Conservation (phyloP, 345 rosid genomes). For the Eucalyptus lansdowneana region DNA sequence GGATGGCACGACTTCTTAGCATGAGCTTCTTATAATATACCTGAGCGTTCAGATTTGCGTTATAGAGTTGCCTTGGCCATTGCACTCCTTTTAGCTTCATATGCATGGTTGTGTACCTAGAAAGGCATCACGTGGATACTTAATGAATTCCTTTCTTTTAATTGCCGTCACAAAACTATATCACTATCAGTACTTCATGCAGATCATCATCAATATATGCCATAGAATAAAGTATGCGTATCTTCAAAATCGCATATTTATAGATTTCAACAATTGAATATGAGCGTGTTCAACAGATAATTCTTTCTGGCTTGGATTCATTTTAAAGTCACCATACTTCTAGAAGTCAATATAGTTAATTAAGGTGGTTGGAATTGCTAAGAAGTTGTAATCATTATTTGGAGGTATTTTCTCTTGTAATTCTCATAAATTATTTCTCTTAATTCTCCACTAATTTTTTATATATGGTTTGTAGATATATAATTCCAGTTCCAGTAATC, state of each 20-base stretch:
- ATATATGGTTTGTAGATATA: slow-evolving; percentile 39
- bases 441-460: neutral
- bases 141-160: neutral
- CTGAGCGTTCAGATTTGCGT: neutral
- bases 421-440: neutral
- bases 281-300: neutral
- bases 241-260: neutral
- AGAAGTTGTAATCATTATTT: neutral
- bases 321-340: neutral
- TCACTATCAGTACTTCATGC: neutral
- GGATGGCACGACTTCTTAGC: neutral
- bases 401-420: neutral
- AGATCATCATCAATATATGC: neutral
- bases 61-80: neutral
- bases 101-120: neutral
- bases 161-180: neutral
- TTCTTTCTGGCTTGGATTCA: neutral
- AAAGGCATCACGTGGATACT: neutral
- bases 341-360: neutral
- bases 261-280: neutral
- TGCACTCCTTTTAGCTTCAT: neutral
- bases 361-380: neutral
- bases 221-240: neutral
- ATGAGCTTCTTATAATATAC: neutral
- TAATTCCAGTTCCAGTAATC: slow-evolving; percentile 79